These are phyloP conservation scores for Chenopodium album DNA, from an alignment of 148 eudicot genomes.

Conservation along the genomic window DNA sequence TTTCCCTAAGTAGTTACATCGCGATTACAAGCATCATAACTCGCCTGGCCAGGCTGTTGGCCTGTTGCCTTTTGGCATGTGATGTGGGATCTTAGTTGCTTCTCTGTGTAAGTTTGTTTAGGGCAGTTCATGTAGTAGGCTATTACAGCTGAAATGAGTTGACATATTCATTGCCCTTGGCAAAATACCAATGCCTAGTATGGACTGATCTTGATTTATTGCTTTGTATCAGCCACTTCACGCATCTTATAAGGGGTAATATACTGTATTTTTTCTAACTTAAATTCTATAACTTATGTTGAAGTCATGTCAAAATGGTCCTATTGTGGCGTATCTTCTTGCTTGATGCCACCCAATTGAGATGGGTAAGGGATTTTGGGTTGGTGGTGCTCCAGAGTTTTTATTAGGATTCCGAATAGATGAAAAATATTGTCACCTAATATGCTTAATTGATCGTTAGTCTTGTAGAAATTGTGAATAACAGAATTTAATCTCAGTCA, in stretches of 20 bases:
- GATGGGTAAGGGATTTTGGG: too few species aligned
- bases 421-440: not conserved
- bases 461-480: too few species aligned
- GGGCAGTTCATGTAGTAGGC: not conserved
- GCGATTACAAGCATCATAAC: not conserved
- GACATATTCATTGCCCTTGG: not conserved
- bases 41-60: not conserved
- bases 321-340: not conserved
- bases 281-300: not conserved
- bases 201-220: too few species aligned
- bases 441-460: not conserved
- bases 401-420: not conserved
- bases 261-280: not conserved
- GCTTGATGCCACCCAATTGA: not conserved
- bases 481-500: too few species aligned
- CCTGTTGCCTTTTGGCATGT: not conserved
- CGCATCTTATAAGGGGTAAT: not conserved
- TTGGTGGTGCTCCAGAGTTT: too few species aligned
- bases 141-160: not conserved
- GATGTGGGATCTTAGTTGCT: not conserved
- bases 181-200: not conserved
- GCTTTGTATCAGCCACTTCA: not conserved
- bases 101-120: not conserved
- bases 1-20: not conserved
- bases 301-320: not conserved